Conservation (phyloP, 306 rosid genomes). For the Quercus engelmannii region DNA sequence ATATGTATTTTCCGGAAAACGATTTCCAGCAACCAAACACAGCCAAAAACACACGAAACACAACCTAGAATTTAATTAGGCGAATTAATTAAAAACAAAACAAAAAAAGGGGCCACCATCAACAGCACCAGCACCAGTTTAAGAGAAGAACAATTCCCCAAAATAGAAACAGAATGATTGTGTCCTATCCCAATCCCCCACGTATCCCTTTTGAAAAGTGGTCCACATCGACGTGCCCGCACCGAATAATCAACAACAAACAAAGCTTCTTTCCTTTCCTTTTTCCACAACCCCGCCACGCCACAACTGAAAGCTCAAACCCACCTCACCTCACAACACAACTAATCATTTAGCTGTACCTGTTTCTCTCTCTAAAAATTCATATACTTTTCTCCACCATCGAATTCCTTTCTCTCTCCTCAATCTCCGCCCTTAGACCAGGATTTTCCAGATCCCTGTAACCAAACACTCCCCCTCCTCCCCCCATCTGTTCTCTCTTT, state of each 20-base stretch:
- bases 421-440: slow-evolving; percentile 24
- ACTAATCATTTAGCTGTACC: background rate
- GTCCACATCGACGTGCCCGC: background rate
- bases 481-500: background rate
- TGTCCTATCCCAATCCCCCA: background rate
- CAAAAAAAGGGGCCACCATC: too few species aligned
- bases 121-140: too few species aligned
- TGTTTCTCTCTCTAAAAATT: background rate
- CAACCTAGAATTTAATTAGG: too few species aligned
- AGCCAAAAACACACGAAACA: too few species aligned
- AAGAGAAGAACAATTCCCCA: background rate
- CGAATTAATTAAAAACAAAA: too few species aligned
- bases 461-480: slow-evolving; percentile 14
- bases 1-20: too few species aligned
- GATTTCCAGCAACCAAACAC: too few species aligned
- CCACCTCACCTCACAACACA: background rate
- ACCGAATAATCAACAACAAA: background rate
- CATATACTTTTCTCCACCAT: background rate
- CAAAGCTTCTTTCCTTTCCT: too few species aligned
- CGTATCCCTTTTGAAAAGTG: background rate
- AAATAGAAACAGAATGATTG: background rate
- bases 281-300: background rate
- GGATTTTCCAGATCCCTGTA: slow-evolving; percentile 20
- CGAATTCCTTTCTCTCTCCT: background rate
- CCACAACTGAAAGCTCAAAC: background rate